Evolutionary conservation across 2,329 filamentous ascomycete species (phyloP).

Genomic region (Trichoderma brevicompactum): DNA sequence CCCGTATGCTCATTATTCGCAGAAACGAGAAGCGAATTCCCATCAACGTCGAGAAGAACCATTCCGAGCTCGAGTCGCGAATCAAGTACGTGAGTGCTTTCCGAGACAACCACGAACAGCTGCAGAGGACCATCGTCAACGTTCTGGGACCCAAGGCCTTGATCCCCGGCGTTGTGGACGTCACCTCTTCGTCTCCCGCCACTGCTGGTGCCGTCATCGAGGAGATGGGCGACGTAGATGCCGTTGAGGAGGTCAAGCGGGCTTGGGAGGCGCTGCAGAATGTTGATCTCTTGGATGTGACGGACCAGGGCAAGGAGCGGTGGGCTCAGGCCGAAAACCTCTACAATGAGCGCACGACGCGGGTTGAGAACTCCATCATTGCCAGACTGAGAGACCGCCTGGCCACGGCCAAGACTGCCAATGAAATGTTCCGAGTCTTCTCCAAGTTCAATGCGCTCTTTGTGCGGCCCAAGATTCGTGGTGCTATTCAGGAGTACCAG

Average conservation of each 20-base stretch:
- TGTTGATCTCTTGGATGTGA: constrained; percentile 92
- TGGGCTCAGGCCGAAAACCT: constrained; percentile 95
- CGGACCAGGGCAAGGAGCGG: constrained; percentile 82
- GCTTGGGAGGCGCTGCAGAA: constrained; percentile 94
- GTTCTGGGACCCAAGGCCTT: constrained; percentile 81
- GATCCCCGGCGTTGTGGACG: constrained; percentile 52
- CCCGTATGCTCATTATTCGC: constrained; percentile 89
- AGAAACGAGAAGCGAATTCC: constrained; percentile 98
- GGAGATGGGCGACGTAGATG: constrained; percentile 96
- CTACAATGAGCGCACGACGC: constrained; percentile 95
- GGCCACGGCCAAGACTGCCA: constrained; percentile 93
- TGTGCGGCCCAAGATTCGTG: constrained; percentile 97
- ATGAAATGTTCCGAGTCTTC: constrained; percentile 99
- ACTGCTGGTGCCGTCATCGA: constrained; percentile 70
- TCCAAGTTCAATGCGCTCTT: constrained; percentile 99
- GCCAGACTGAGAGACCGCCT: constrained; percentile 88
- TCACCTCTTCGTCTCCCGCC: constrained; percentile 45
- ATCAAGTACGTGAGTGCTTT: constrained; percentile 95
- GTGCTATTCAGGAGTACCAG: constrained; percentile 97
- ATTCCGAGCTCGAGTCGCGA: constrained; percentile 85
- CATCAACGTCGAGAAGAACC: constrained; percentile 90
- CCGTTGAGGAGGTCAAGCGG: constrained; percentile 92
- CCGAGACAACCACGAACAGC: constrained; percentile 94
- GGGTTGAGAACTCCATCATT: constrained; percentile 99
- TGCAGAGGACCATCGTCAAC: constrained; percentile 94